Evolutionary conservation across 371 early-diverging fungal species (phyloP).

Genomic region (Syncephalastrum sp.): DNA sequence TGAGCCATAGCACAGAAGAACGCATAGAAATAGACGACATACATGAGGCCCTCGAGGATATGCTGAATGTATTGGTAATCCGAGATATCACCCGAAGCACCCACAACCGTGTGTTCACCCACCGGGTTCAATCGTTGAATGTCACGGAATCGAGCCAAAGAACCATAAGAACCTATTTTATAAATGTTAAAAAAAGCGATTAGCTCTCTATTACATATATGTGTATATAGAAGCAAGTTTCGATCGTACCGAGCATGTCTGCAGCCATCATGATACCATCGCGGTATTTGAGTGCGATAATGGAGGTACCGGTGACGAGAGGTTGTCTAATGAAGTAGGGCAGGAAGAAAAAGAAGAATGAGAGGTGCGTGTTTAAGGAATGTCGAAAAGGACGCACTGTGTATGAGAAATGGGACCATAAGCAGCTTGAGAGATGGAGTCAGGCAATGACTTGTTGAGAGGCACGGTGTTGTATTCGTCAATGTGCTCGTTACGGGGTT

Average conservation of each 20-base stretch:
- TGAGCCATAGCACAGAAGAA: too few species aligned
- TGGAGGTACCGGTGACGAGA: constrained; percentile 96
- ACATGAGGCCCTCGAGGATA: constrained; percentile 82
- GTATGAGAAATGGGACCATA: constrained; percentile 62
- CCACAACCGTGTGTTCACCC: constrained; percentile 84
- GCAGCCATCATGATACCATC: constrained; percentile 98
- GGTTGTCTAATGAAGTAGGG: constrained; percentile 60
- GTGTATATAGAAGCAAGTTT: neutral
- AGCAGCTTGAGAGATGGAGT: constrained; percentile 37
- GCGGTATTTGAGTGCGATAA: constrained; percentile 93
- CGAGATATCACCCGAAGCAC: constrained; percentile 93
- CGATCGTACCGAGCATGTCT: constrained; percentile 81
- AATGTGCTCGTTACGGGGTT: constrained; percentile 65
- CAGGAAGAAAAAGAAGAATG: neutral
- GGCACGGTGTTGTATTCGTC: constrained; percentile 67
- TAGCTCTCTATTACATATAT: neutral
- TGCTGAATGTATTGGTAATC: constrained; percentile 93
- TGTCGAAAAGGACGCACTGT: constrained; percentile 42
- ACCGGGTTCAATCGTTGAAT: constrained; percentile 83
- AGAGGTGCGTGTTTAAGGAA: neutral
- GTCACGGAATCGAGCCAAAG: constrained; percentile 93
- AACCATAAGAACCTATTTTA: constrained; percentile 90
- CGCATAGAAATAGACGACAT: constrained; percentile 17
- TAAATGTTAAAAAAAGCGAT: constrained; percentile 3
- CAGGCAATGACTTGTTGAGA: constrained; percentile 40